Base-by-base conservation (phyloP, 805 yeast species). In the Lachancea thermotolerans region DNA sequence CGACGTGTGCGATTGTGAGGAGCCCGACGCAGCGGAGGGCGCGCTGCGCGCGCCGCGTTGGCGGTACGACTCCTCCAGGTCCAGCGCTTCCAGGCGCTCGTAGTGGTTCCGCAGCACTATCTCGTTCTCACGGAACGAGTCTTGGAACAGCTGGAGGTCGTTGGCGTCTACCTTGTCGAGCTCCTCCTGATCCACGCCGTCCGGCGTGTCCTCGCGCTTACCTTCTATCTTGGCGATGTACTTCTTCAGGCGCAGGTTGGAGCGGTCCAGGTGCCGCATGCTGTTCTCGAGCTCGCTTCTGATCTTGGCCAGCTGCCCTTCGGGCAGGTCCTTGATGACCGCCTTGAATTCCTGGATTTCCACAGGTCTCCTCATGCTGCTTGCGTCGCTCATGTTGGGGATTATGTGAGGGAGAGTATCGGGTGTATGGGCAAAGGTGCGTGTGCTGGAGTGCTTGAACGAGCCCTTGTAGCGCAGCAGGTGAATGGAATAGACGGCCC, bases 101-200 rank as follows among this genome's bases (percentile, higher is more conserved):
- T 58, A 47, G 55, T 81, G 82, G 54, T 75, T 80, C 2, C 59
- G 53, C 17, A 81, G 64, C n/a, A 81, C 84, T 2, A 59, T 56
- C 10, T 67, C 62, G 58, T 83, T 83, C 51, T 82, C 90, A 8
- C 57, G 53, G 14, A 81, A 69, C 9, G 81, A 71, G n/a, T 77
- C 82, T 5, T 53, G 58, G 60, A 75, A 82, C 12, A 83, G 55
- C 12, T 64, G 59, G n/a, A 67, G 56, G 54, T 82, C 87, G 10
- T 68, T 68, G 4, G 64, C 66, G 16, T 67, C 66, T 27, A 64
- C 60, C 10, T 62, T 55, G 17, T 56, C 58, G 17, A 55, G 49
- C 18, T 65, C 62, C 18, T 53, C 49, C 18, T 53, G 50, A 14
- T 53, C 60, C 12, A 48, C 51, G 12, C 46, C 52, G 11, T 42